Conservation (phyloP, 2,329 filamentous ascomycete genomes). For the Pseudogymnoascus sp. region DNA sequence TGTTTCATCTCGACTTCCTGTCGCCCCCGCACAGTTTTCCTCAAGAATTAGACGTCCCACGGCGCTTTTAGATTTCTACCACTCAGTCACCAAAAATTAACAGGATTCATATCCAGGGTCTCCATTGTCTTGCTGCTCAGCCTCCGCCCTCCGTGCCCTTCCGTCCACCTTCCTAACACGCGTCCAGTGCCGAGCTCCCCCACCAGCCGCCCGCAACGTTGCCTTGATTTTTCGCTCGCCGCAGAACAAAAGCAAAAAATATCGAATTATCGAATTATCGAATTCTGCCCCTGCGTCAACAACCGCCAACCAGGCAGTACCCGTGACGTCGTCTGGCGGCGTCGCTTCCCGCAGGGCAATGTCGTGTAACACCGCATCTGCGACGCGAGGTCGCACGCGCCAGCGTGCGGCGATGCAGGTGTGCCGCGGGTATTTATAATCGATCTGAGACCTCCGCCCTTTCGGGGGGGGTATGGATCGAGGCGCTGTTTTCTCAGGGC, state of each 20-base stretch:
- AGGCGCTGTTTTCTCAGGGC: not conserved
- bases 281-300: not conserved
- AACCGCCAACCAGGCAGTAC: not conserved
- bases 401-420: not conserved
- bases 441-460: not conserved
- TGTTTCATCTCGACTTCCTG: not conserved
- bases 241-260: not conserved
- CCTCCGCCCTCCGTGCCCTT: not conserved
- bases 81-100: not conserved
- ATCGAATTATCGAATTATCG: not conserved
- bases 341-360: not conserved
- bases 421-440: not conserved
- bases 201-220: not conserved
- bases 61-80: not conserved
- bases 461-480: not conserved
- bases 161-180: not conserved
- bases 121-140: not conserved
- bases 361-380: not conserved
- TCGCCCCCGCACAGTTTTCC: not conserved
- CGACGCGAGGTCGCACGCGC: not conserved
- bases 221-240: not conserved
- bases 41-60: conserved; percentile 3
- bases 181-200: not conserved
- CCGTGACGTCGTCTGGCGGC: not conserved
- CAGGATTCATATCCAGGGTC: not conserved